Conservation (phyloP, 2,329 filamentous ascomycete species). For the Blastomyces parvus region DNA sequence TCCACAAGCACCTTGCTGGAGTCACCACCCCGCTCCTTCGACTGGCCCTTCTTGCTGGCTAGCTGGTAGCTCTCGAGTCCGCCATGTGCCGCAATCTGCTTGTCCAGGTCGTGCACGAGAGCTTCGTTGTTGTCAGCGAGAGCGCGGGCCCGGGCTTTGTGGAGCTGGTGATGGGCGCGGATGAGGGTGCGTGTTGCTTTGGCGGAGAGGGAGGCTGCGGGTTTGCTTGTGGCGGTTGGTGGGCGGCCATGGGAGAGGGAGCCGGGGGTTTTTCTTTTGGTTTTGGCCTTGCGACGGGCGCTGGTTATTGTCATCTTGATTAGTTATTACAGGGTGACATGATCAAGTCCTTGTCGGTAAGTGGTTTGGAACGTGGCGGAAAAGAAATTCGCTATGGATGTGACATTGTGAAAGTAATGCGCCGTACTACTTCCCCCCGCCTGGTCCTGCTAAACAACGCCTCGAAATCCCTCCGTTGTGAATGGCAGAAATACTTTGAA, state of each 20-base stretch:
- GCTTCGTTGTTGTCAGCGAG: slow-evolving; percentile 37
- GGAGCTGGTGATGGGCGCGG: slow-evolving; percentile 49
- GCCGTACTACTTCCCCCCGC: not conserved
- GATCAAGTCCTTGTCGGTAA: not conserved
- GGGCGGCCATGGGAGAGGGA: slow-evolving; percentile 40
- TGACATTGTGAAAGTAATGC: not conserved
- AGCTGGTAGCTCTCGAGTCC: slow-evolving; percentile 52
- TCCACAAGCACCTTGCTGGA: slow-evolving; percentile 51
- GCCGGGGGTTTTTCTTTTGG: slow-evolving; percentile 21
- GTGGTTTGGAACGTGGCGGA: not conserved
- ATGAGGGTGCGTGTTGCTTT: slow-evolving; percentile 51
- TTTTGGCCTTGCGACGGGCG: slow-evolving; percentile 20
- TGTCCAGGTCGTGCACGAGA: slow-evolving; percentile 36
- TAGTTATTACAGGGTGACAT: not conserved
- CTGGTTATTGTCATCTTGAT: slow-evolving; percentile 24
- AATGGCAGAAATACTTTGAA: not conserved
- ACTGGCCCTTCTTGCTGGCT: slow-evolving; percentile 54
- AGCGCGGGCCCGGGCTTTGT: slow-evolving; percentile 48
- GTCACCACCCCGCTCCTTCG: slow-evolving; percentile 52
- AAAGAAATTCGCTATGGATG: not conserved
- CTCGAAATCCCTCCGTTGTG: not conserved
- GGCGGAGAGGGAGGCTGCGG: slow-evolving; percentile 41
- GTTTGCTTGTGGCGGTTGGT: slow-evolving; percentile 29
- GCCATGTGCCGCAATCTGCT: slow-evolving; percentile 47
- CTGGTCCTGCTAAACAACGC: not conserved